These are phyloP conservation scores for Amaranthus tricolor DNA, from an alignment of 179 eudicot genomes.

Conservation along the genomic window DNA sequence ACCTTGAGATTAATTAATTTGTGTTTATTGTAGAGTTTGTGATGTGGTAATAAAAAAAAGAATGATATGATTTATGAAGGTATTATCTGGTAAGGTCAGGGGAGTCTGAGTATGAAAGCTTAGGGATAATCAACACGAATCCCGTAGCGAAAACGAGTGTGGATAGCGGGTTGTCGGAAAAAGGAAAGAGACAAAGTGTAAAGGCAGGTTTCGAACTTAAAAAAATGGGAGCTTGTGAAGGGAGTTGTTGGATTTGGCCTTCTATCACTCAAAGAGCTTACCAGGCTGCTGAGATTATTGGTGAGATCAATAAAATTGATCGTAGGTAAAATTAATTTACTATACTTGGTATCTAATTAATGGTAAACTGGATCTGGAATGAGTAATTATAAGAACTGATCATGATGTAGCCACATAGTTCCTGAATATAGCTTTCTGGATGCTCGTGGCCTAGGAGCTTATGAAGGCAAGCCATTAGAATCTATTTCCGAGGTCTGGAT, in stretches of 20 bases:
- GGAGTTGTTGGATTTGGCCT: slow-evolving; percentile 98
- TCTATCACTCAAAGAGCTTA: slow-evolving; percentile 95
- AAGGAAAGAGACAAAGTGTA: slow-evolving; percentile 69
- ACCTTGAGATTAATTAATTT: no score
- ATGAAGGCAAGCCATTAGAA: slow-evolving; percentile 75
- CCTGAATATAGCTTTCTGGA: slow-evolving; percentile 98
- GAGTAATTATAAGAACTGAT: not conserved
- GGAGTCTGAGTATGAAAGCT: slow-evolving; percentile 78
- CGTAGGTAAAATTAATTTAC: slow-evolving; percentile 48
- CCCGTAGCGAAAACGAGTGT: slow-evolving; percentile 91
- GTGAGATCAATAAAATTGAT: slow-evolving; percentile 58
- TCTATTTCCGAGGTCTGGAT: slow-evolving; percentile 65
- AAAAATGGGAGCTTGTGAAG: slow-evolving; percentile 75
- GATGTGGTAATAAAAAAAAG: not conserved
- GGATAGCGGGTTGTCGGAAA: slow-evolving; percentile 74
- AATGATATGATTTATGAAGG: slow-evolving; percentile 34
- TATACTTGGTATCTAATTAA: not conserved
- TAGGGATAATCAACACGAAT: slow-evolving; percentile 86
- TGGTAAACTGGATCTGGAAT: not conserved
- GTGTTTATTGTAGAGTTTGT: not conserved
- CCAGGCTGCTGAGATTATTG: slow-evolving; percentile 95
- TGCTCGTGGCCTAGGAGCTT: slow-evolving; percentile 98
- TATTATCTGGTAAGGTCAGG: slow-evolving; percentile 94
- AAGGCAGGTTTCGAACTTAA: slow-evolving; percentile 65
- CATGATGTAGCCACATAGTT: slow-evolving; percentile 62